Base-by-base conservation (phyloP, 345 rosid species). In the Ricinus communis region DNA sequence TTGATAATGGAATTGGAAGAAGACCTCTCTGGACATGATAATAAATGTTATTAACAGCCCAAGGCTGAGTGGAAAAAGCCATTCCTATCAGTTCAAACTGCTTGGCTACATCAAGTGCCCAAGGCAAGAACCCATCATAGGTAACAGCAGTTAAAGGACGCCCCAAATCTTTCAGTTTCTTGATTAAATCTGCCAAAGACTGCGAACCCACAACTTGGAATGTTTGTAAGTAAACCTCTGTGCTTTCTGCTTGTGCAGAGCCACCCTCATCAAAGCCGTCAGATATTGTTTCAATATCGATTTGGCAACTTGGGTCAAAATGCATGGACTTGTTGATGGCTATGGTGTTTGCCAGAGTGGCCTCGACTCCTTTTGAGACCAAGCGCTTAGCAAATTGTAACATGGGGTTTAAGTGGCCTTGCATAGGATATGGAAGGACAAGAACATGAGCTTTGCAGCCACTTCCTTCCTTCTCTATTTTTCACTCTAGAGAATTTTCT, bases 331-430 rank as follows among this genome's bases (percentile, higher is more conserved):
- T 71, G 54, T 51, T 16, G 54, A 76, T 62, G 74, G 14, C 69
- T 8, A 45, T 45, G 30, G 82, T 80, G 49, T 62, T 56, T 5
- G 68, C 80, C 1, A 80, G 40, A 4, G 82, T 71, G 57, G 58
- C 65, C 12, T 66, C 75, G 18, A 83, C 73, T 19, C 82, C 80
- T 69, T 72, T 71, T 56, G 70, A 66, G 52, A 61, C 58, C n/a
- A 83, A 66, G 11, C 83, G 83, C 46, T 80, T 83, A n/a, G 77
- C 69, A 58, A 80, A 80, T 51, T 80, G 75, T 30, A 83, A 60
- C 66, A 77, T 54, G 9, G 82, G 82, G 31, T 74, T 83, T 19
- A 80, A 65, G 72, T 80, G 86, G 11, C 86, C 84, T 53, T 83
- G 86, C 13, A 15, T 68, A 0, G 83, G 75, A 52, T 49, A 72